Evolutionary conservation across 164 flowering plant species (phyloP).

Genomic region (Vitis labrusca): DNA sequence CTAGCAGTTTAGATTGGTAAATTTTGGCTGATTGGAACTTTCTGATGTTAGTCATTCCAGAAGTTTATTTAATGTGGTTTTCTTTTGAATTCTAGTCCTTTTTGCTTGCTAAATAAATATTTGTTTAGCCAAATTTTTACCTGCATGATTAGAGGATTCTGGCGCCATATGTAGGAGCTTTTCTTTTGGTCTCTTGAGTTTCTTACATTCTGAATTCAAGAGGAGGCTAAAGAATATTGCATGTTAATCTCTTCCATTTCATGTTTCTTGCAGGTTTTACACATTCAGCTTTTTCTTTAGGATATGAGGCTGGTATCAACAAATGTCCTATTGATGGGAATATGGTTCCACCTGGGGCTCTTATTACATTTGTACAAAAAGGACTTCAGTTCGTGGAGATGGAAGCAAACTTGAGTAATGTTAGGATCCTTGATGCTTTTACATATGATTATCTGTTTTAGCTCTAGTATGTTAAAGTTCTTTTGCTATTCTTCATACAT

Average conservation of each 20-base stretch:
- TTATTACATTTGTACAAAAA: constrained; percentile 85
- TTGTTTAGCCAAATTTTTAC: too few relatives aligned
- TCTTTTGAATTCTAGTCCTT: too few relatives aligned
- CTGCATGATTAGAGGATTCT: too few relatives aligned
- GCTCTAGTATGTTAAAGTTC: background rate
- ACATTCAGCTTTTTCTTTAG: constrained; percentile 89
- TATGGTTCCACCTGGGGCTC: constrained; percentile 94
- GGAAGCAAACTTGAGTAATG: constrained; percentile 88
- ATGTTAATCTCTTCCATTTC: background rate
- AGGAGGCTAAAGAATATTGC: background rate
- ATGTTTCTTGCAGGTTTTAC: constrained; percentile 66
- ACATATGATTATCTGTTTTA: background rate
- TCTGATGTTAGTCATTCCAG: too few relatives aligned
- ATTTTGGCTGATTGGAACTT: too few relatives aligned
- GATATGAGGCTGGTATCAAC: constrained; percentile 90
- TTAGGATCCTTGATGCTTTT: constrained; percentile 35
- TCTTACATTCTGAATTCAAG: too few relatives aligned
- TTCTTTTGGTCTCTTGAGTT: too few relatives aligned
- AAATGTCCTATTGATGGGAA: constrained; percentile 85
- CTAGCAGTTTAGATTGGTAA: too few relatives aligned
- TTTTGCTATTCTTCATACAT: background rate
- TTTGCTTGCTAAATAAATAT: too few relatives aligned
- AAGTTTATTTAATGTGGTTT: too few relatives aligned
- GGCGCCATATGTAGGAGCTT: too few relatives aligned
- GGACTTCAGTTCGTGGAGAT: constrained; percentile 95